Evolutionary conservation across 1,284 basidiomycete species (phyloP).

Genomic region (Meira miltonrushii): DNA sequence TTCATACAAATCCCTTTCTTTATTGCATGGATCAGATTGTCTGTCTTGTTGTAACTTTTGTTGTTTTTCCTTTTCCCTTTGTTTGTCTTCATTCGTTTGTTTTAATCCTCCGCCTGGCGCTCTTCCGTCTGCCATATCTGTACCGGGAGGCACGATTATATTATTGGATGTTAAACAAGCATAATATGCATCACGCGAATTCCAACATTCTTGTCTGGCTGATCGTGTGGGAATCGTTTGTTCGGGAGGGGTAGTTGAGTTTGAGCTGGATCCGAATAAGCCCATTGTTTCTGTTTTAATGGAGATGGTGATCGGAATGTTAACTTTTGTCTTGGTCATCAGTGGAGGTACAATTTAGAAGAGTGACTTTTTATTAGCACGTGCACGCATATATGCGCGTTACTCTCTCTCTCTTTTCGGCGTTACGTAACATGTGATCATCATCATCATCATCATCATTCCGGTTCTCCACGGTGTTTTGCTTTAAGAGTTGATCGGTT

Average conservation of each 20-base stretch:
- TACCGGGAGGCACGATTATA: slow-evolving; percentile 44
- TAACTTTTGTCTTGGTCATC: too few species aligned
- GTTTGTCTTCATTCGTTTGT: slow-evolving; percentile 20
- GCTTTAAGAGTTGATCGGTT: too few species aligned
- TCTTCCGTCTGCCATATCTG: slow-evolving; percentile 43
- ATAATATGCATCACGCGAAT: slow-evolving; percentile 45
- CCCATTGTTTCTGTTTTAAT: background rate
- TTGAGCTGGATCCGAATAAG: background rate
- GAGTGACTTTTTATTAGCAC: too few species aligned
- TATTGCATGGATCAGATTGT: slow-evolving; percentile 38
- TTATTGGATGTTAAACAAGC: slow-evolving; percentile 36
- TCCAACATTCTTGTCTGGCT: slow-evolving; percentile 46
- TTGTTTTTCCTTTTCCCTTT: slow-evolving; percentile 22
- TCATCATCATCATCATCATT: too few species aligned
- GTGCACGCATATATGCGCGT: too few species aligned
- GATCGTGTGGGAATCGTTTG: slow-evolving; percentile 27
- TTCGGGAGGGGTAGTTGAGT: background rate
- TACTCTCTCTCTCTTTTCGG: too few species aligned
- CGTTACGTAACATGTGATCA: too few species aligned
- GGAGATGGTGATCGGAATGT: background rate
- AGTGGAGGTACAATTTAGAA: too few species aligned
- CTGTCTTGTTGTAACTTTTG: slow-evolving; percentile 21
- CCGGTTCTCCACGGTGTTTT: too few species aligned
- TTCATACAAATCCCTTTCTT: slow-evolving; percentile 37
- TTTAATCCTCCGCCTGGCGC: slow-evolving; percentile 19